Base-by-base conservation (phyloP, 108 stramenopile genomes). In the Skeletonema menzelii region DNA sequence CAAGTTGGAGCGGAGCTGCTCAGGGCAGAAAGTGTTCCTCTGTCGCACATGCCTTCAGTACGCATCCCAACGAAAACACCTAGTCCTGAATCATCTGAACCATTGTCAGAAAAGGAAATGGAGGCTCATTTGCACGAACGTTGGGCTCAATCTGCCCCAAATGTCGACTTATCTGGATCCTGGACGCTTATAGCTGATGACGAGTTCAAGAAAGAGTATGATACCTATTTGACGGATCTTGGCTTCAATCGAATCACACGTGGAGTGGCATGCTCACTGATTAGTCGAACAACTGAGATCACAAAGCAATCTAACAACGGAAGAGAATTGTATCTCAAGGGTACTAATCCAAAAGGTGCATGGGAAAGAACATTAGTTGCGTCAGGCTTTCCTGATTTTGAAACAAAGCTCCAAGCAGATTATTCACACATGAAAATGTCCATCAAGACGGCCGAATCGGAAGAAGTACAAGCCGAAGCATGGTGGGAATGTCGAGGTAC, bases 401-500 rank as follows among this genome's bases (percentile, higher is more conserved):
- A 80, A 24, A 80, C 73, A 0, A 22, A 67, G 37, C 26, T 30
- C 1, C 58, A 44, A 17, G 70, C 30, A 0, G 66, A 80, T 65
- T 80, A 62, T 56, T 57, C 46, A 10, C 79, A 80, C 26, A 34
- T 63, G 38, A 80, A 64, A 37, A 75, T 49, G 19, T 70, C 69
- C 2, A 75, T 80, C 46, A 80, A 80, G 60, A 75, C 73, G 27
- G 79, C 79, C 3, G 79, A 80, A 38, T 37, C 73, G n/a, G 79
- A 80, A 69, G 60, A 75, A 34, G 79, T 80, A 4, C 30, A 42
- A 20, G 79, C 79, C 3, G 79, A 80, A 59, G 79, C 79, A 32
- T 80, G 79, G 79, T 80, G 79, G 79, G 79, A 80, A 57, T 59
- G 75, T 44, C 60, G 68, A 65, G 79, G 79, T 3, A 80, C 73